These are phyloP conservation scores for Jatropha multifida DNA, from an alignment of 441 rosid genomes.

Conservation along the genomic window DNA sequence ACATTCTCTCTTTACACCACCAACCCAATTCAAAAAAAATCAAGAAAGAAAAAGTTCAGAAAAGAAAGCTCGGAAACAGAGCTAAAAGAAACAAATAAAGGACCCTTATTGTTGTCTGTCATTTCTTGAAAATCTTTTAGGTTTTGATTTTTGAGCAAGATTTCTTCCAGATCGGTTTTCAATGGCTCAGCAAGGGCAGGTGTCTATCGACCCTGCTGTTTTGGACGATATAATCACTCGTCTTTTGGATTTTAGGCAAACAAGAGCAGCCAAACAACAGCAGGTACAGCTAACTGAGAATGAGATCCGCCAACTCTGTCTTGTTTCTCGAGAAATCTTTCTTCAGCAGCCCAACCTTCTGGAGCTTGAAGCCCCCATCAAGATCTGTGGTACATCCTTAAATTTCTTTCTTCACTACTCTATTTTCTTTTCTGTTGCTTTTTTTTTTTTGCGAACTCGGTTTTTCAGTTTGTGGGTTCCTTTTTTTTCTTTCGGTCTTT, in stretches of 20 bases:
- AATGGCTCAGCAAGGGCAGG: constrained; percentile 60
- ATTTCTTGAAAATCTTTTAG: neutral
- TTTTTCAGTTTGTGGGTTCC: neutral
- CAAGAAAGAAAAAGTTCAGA: neutral
- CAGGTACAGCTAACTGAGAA: constrained; percentile 82
- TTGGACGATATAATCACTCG: constrained; percentile 73
- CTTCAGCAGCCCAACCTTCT: constrained; percentile 91
- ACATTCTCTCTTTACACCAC: too few species aligned
- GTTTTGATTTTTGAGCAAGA: neutral
- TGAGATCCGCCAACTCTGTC: constrained; percentile 91
- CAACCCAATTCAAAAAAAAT: neutral
- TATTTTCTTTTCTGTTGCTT: neutral
- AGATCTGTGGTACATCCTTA: constrained; percentile 76
- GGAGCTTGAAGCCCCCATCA: constrained; percentile 93
- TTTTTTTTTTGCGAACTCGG: neutral
- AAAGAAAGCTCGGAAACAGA: too few species aligned
- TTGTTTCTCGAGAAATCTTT: constrained; percentile 63
- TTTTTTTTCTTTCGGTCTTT: neutral
- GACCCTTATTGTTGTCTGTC: neutral
- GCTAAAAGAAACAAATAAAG: neutral
- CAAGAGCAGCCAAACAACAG: constrained; percentile 56
- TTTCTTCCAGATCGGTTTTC: neutral
- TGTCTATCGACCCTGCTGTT: constrained; percentile 53
- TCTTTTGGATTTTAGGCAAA: constrained; percentile 66
- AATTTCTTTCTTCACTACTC: neutral